Percentiles rank a stretch among this genome's conserved stretches.
These are phyloP conservation scores for Apiotrichum mycotoxinovorans DNA, from an alignment of 1,284 basidiomycete species.

Conservation along the genomic window DNA sequence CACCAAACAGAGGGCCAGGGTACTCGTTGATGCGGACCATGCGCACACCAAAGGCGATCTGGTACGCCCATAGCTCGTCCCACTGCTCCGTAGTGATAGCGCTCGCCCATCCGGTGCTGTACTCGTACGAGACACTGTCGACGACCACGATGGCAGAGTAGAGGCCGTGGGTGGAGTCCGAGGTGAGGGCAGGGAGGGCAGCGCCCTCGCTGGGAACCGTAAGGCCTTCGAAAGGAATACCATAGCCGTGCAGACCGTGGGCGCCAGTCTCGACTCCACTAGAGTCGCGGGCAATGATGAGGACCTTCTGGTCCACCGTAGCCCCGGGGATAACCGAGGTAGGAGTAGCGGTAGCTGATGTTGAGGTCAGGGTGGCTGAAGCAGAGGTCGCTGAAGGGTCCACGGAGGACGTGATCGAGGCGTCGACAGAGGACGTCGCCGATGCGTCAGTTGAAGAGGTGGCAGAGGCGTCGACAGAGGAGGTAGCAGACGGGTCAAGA, in stretches of 20 bases:
- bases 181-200: neutral
- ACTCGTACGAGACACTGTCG: conserved; percentile 3
- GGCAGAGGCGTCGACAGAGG: no score
- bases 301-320: conserved; percentile 5
- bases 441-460: no score
- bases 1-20: conserved; percentile 4
- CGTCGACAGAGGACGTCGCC: no score
- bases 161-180: neutral
- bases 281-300: conserved; percentile 2
- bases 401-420: no score
- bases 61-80: conserved; percentile 4
- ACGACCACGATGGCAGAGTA: conserved; percentile 11
- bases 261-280: neutral
- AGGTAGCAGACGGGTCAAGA: no score
- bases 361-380: no score
- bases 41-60: conserved; percentile 2
- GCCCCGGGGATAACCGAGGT: no score
- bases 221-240: conserved; percentile 6
- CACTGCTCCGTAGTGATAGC: conserved; percentile 9
- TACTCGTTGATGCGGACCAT: conserved; percentile 16
- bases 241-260: conserved; percentile 6
- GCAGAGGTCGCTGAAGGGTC: no score
- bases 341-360: no score
- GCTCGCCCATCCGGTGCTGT: neutral
- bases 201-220: neutral